Conservation (phyloP, 2,329 filamentous ascomycete genomes). For the Didymella glomerata region DNA sequence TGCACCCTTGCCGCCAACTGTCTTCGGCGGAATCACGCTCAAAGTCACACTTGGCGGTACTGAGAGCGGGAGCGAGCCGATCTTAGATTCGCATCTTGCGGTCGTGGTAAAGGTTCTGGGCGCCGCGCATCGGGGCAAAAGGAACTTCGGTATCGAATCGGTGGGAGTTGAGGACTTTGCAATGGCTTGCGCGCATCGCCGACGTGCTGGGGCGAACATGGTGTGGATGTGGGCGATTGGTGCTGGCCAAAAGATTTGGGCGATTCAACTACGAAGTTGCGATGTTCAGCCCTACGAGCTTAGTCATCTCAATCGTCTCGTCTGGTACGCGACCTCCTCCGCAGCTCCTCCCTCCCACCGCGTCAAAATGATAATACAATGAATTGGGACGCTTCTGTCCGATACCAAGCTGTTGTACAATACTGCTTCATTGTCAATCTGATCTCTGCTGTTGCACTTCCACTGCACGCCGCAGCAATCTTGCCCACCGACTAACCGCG, state of each 20-base stretch:
- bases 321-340: constrained; percentile 18
- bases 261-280: constrained; percentile 19
- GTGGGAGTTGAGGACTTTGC: constrained; percentile 54
- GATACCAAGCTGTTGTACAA: not conserved
- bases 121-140: constrained; percentile 67
- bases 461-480: not conserved
- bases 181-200: constrained; percentile 63
- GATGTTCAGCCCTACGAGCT: constrained; percentile 15
- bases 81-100: constrained; percentile 74
- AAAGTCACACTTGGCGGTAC: constrained; percentile 70
- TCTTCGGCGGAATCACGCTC: constrained; percentile 69
- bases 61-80: constrained; percentile 72
- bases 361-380: constrained; percentile 8
- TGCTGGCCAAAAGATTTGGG: constrained; percentile 38
- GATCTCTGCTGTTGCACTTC: not conserved
- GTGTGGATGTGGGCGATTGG: constrained; percentile 34
- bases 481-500: constrained; percentile 22
- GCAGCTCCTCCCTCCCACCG: not conserved
- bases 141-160: constrained; percentile 72
- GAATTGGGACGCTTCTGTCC: not conserved
- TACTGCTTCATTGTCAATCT: not conserved
- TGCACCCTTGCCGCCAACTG: constrained; percentile 64
- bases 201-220: constrained; percentile 73
- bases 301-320: constrained; percentile 3
- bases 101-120: constrained; percentile 76